A percentile compares a stretch with the other conserved stretches of the same genome.
These are phyloP conservation scores for Fusarium coffeatum DNA, from an alignment of 2,329 filamentous ascomycete species.

Conservation along the genomic window DNA sequence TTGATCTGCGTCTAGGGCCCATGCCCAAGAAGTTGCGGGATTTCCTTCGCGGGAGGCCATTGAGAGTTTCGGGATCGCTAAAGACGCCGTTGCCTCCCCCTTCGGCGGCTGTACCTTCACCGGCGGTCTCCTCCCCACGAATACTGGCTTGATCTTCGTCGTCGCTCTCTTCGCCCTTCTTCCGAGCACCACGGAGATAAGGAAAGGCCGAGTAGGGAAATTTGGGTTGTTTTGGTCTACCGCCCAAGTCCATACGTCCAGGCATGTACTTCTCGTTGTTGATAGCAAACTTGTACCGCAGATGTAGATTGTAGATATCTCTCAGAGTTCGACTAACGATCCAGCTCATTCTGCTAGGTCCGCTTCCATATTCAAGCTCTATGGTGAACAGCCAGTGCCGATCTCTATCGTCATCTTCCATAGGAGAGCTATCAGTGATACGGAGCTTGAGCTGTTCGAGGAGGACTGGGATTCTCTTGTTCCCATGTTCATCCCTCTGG, in stretches of 20 bases:
- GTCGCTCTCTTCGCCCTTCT: slow-evolving; percentile 82
- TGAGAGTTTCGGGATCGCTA: slow-evolving; percentile 51
- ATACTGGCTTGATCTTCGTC: slow-evolving; percentile 69
- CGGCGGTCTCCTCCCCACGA: slow-evolving; percentile 59
- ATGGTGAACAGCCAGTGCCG: slow-evolving; percentile 90
- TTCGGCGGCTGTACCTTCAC: slow-evolving; percentile 69
- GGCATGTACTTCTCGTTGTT: slow-evolving; percentile 86
- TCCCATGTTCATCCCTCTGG: slow-evolving; percentile 94
- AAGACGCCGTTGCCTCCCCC: slow-evolving; percentile 67
- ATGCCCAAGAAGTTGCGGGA: slow-evolving; percentile 67
- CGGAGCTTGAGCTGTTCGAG: slow-evolving; percentile 93
- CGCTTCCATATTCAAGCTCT: slow-evolving; percentile 95
- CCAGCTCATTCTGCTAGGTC: slow-evolving; percentile 96
- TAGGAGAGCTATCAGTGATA: slow-evolving; percentile 81
- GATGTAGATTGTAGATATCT: slow-evolving; percentile 92
- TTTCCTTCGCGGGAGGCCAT: slow-evolving; percentile 56
- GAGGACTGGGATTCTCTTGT: slow-evolving; percentile 92
- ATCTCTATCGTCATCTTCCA: slow-evolving; percentile 71
- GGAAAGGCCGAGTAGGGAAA: slow-evolving; percentile 93
- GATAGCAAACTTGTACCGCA: slow-evolving; percentile 90
- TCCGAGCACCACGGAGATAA: slow-evolving; percentile 84
- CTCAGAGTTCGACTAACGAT: slow-evolving; percentile 85
- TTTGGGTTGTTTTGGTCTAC: slow-evolving; percentile 82
- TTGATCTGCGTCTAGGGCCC: slow-evolving; percentile 61
- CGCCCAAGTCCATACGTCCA: slow-evolving; percentile 72